Evolutionary conservation across 2,329 filamentous ascomycete genomes (phyloP), one percentile per base, ranked within the genome.

Genomic region (Botrytis paeoniae): DNA sequence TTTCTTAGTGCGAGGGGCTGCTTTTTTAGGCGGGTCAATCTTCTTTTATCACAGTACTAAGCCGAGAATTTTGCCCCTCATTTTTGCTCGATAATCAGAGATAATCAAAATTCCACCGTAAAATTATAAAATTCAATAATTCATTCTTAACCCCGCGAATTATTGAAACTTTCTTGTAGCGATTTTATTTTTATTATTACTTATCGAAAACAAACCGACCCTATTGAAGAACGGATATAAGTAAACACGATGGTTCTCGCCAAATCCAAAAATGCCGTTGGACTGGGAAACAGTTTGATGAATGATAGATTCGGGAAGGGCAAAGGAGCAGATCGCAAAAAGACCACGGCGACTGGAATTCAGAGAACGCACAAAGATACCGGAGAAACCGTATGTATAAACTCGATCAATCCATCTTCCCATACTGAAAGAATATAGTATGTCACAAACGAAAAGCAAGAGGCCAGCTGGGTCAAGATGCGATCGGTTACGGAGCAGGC

Each of bases 401-500:
- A 54, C 25, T 39, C 22, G 60, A 29, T 25, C 3, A 25, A n/a
- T n/a, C 6, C 18, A 62, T 25, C 14, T n/a, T 29, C 35, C 16
- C 41, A 45, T 72, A 73, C 79, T 82, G 74, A 82, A 73, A 35
- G 12, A 29, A 16, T 25, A 59, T 75, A 92, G 86, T 99, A 99
- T 82, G 90, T 98, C 79, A 96, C 94, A 66, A 98, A 97, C 82
- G 92, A 93, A 76, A 91, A 90, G 78, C 91, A 97, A 81, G 95
- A 98, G 85, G 96, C 95, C 51, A 88, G 93, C 78, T 99, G 95
- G 94, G 94, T 98, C 81, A 99, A 98, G 87, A 98, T 99, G 96
- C 94, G 95, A 85, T 97, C 94, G 82, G 93, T 99, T 78, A 99
- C 96, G 8, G 94, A 99, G 85, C 96, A 99, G 84, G 95, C 92